These are phyloP conservation scores for Kingdonia uniflora DNA, from an alignment of 164 flowering plant species.

Conservation along the genomic window DNA sequence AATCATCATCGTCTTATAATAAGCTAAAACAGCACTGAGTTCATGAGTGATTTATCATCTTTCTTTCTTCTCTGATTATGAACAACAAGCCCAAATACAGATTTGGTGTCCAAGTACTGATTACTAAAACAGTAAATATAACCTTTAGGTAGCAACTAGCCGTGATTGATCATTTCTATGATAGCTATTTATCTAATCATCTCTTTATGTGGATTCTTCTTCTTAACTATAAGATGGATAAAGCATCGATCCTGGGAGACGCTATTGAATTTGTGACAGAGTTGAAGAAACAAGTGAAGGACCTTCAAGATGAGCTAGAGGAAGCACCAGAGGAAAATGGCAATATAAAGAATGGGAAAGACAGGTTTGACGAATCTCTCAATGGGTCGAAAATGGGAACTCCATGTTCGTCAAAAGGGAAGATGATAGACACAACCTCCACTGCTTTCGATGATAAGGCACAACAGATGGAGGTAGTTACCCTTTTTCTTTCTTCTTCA, in stretches of 20 bases:
- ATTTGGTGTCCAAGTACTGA: too few species aligned
- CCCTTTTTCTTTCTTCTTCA: constrained; percentile 5
- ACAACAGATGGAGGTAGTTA: constrained; percentile 12
- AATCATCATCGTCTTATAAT: not conserved
- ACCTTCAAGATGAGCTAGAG: constrained; percentile 26
- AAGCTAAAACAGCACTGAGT: not conserved
- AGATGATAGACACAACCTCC: not conserved
- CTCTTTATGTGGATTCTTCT: not conserved
- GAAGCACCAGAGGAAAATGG: constrained; percentile 22
- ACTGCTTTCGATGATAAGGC: constrained; percentile 7
- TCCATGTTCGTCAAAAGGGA: not conserved
- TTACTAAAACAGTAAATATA: not conserved
- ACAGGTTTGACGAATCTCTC: not conserved
- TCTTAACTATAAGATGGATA: constrained; percentile 16
- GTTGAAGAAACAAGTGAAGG: constrained; percentile 14
- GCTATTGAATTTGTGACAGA: constrained; percentile 11
- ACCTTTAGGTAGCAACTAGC: too few species aligned
- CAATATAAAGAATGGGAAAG: constrained; percentile 5
- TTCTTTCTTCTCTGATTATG: not conserved
- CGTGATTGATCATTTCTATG: not conserved
- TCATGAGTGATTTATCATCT: not conserved
- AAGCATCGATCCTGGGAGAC: constrained; percentile 11
- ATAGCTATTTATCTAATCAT: not conserved
- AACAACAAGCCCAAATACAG: too few species aligned
- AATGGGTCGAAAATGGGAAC: constrained; percentile 1